phyloP scores from a whole-genome alignment of 495 filamentous ascomycete genomes.

The Cercophora samala region DNA sequence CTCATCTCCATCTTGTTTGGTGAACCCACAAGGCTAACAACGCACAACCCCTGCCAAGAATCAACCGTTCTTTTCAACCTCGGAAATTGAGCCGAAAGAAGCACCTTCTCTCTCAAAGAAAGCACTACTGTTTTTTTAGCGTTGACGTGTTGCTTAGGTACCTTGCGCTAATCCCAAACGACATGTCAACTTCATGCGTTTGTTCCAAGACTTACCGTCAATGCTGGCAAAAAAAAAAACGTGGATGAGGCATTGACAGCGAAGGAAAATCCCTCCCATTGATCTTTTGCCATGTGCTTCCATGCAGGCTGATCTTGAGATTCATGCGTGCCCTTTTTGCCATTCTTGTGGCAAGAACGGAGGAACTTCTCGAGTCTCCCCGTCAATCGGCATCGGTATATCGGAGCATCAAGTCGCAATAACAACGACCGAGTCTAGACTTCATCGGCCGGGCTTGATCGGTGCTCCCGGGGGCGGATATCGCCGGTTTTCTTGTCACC shows the following conservation, averaged over 20 bases:
- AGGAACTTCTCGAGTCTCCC: background rate
- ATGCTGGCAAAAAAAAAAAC: background rate
- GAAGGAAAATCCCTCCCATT: background rate
- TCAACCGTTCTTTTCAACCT: background rate
- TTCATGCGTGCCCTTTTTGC: background rate
- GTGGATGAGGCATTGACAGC: background rate
- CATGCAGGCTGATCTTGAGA: background rate
- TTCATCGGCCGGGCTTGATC: background rate
- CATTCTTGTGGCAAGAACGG: background rate
- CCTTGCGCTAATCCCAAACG: background rate
- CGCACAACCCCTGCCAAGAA: background rate
- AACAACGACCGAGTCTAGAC: too few species aligned
- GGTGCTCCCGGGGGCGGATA: background rate
- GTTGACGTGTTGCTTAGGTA: background rate
- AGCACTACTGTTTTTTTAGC: background rate
- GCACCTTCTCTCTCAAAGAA: background rate
- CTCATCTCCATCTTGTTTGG: background rate
- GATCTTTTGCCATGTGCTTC: background rate
- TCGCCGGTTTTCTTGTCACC: background rate
- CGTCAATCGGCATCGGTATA: background rate
- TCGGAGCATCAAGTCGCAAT: too few species aligned
- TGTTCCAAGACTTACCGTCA: background rate
- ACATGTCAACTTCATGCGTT: background rate
- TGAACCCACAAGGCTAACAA: background rate
- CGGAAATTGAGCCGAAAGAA: background rate